Conservation (phyloP, 176 grass and related monocot genomes). For the Raddia distichophylla region DNA sequence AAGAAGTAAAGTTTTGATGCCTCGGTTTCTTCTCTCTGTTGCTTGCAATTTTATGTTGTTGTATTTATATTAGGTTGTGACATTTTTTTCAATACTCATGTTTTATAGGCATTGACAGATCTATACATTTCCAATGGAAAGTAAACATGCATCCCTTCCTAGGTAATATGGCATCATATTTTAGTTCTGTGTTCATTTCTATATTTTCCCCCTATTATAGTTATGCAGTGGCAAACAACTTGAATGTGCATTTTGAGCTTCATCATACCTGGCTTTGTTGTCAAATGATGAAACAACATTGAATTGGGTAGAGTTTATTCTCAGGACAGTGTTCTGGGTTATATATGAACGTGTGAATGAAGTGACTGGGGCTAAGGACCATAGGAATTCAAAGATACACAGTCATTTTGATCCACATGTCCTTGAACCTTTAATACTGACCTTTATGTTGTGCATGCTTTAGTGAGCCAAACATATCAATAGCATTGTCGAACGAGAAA, state of each 20-base stretch:
- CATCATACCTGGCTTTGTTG: neutral
- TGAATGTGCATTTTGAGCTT: neutral
- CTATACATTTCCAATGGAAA: constrained; percentile 80
- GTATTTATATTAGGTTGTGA: neutral
- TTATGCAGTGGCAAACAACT: neutral
- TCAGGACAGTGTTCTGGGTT: constrained; percentile 1
- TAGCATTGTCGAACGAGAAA: too few species aligned
- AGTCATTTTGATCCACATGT: neutral
- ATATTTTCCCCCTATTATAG: constrained; percentile 1
- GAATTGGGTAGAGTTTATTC: neutral
- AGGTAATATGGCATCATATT: constrained; percentile 60
- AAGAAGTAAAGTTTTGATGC: constrained; percentile 62
- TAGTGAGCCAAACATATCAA: too few species aligned
- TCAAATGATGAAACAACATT: neutral
- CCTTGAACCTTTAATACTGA: neutral
- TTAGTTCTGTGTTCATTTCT: constrained; percentile 17
- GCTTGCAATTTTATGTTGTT: neutral
- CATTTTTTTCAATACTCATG: constrained; percentile 20
- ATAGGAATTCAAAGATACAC: constrained; percentile 5
- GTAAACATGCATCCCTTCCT: constrained; percentile 95
- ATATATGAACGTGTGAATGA: constrained; percentile 10
- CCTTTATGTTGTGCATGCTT: too few species aligned
- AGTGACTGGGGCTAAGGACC: neutral
- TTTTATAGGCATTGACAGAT: constrained; percentile 75
- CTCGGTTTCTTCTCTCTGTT: constrained; percentile 16